Percentiles rank a stretch among this genome's conserved stretches.
Evolutionary conservation across 352 stramenopile genomes (phyloP).

Genomic region (Pythium angustatum): DNA sequence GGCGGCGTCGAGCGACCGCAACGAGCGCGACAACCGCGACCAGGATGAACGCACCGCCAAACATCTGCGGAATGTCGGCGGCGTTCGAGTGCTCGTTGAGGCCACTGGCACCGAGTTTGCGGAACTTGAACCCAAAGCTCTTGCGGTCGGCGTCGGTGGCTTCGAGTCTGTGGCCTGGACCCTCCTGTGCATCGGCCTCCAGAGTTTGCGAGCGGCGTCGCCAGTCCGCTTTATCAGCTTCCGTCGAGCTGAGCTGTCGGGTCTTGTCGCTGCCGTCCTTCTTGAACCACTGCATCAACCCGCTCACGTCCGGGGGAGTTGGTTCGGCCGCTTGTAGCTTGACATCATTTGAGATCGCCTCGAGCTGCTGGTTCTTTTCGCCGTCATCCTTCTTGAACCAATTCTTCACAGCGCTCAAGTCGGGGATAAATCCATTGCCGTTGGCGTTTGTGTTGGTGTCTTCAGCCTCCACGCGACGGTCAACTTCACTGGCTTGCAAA

Average conservation of each 20-base stretch:
- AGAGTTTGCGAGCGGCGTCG: background rate
- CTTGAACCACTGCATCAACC: background rate
- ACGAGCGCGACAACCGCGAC: constrained; percentile 21
- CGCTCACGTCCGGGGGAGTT: background rate
- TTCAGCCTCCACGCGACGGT: background rate
- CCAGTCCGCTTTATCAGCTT: background rate
- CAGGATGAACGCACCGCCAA: constrained; percentile 24
- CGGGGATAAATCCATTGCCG: background rate
- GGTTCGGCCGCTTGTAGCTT: too few relatives aligned
- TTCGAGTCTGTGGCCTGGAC: background rate
- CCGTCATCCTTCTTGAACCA: background rate
- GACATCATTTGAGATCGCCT: too few relatives aligned
- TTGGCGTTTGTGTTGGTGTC: background rate
- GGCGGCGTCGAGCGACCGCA: constrained; percentile 12
- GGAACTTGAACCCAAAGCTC: too few relatives aligned
- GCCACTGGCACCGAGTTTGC: background rate
- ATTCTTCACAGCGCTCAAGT: background rate
- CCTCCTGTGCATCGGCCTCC: background rate
- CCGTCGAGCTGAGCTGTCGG: background rate
- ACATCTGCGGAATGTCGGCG: constrained; percentile 14
- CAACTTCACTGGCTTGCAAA: background rate
- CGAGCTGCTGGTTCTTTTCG: background rate
- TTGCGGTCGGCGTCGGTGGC: background rate
- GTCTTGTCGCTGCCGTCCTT: too few relatives aligned
- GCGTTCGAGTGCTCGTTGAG: background rate